phyloP scores from a whole-genome alignment of 495 filamentous ascomycete genomes.

The Parathielavia hyrcaniae region DNA sequence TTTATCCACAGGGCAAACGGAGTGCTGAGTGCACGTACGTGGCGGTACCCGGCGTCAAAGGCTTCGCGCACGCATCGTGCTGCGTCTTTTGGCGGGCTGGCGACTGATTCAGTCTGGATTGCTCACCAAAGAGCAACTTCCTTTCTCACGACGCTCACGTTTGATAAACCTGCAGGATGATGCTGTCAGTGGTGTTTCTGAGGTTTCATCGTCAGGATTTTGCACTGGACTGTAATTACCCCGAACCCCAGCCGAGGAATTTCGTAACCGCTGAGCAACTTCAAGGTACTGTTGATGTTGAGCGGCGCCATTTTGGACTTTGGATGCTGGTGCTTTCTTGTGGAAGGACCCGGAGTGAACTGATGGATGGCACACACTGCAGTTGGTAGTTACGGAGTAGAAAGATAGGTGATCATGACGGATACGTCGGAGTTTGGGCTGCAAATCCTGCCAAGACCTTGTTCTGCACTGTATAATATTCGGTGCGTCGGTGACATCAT shows the following conservation, averaged over 20 bases:
- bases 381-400: too few relatives aligned
- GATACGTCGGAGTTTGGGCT: too few relatives aligned
- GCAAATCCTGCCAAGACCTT: too few relatives aligned
- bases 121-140: background rate
- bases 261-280: slow-evolving; percentile 68
- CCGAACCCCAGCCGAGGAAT: slow-evolving; percentile 72
- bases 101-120: background rate
- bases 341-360: background rate
- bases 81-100: slow-evolving; percentile 32
- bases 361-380: too few relatives aligned
- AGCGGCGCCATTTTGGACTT: slow-evolving; percentile 55
- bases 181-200: background rate
- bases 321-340: slow-evolving; percentile 5
- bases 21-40: slow-evolving; percentile 38
- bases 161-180: slow-evolving; percentile 56
- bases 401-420: too few relatives aligned
- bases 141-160: slow-evolving; percentile 46
- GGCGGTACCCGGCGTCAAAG: slow-evolving; percentile 64
- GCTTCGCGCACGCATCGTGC: slow-evolving; percentile 55
- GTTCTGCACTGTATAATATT: too few relatives aligned
- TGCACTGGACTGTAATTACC: slow-evolving; percentile 34
- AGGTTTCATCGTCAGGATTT: background rate
- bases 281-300: slow-evolving; percentile 57
- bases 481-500: too few relatives aligned
- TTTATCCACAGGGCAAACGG: background rate